phyloP scores from a whole-genome alignment of 1,139 yeast species.

The Casaregolazyma suthepensis region DNA sequence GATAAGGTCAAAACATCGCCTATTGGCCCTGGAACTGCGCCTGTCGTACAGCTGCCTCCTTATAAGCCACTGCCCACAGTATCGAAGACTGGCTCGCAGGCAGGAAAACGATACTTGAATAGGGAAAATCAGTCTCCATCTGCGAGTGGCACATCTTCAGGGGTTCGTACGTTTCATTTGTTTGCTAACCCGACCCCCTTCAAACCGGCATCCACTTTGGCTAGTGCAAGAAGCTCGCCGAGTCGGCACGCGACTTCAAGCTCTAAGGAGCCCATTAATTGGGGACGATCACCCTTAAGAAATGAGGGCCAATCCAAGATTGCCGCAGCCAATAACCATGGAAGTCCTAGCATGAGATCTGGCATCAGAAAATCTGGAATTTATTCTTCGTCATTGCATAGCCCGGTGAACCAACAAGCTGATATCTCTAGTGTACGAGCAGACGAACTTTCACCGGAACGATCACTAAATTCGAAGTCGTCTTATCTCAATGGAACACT shows the following conservation, averaged over 20 bases:
- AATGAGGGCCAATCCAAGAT: background rate
- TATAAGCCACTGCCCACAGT: background rate
- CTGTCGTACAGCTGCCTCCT: background rate
- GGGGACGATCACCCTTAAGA: background rate
- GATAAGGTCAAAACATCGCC: background rate
- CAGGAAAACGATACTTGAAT: background rate
- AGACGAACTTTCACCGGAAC: background rate
- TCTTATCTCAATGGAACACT: constrained; percentile 2
- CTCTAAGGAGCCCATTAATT: background rate
- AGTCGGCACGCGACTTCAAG: background rate
- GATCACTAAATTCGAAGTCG: background rate
- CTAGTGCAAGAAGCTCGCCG: background rate
- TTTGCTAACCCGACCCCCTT: background rate
- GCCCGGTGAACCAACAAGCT: background rate
- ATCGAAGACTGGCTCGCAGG: background rate
- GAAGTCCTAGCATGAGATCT: background rate
- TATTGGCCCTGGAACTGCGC: background rate
- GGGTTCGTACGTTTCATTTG: background rate
- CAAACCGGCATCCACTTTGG: background rate
- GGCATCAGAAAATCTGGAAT: background rate
- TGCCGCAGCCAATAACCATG: background rate
- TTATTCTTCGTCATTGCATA: background rate
- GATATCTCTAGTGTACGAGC: background rate
- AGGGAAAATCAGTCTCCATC: background rate
- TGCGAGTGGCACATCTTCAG: background rate